Evolutionary conservation across 75 land plant species (phyloP), one percentile per base, ranked within the genome.

Genomic region (Pinus albicaulis): DNA sequence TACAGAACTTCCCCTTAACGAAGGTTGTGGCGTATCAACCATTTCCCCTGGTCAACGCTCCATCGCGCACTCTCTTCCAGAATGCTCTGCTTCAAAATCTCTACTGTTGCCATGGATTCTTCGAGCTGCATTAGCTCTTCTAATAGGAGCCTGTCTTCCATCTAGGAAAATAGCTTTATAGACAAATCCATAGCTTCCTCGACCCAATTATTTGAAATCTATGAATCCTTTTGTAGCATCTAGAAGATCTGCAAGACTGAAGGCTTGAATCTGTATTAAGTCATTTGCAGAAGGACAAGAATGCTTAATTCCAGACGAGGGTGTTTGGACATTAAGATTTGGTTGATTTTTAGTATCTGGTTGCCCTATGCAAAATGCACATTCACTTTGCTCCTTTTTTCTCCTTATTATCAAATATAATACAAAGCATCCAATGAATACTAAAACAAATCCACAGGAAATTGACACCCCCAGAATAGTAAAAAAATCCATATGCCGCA

Each of bases 201-300:
- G 66, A 6, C 93, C 58, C 28, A 91, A 83, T 78, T 90, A 90
- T 55, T 86, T 90, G 59, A 88, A 78, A 63, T 90, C 92, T 75
- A 88, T 88, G 82, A 92, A 92, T 1, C 92, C 90, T 56, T 82
- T 88, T 11, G 95, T 92, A 15, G 95, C 95, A 57, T 90, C 90
- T 53, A 82, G 85, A 25, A 92, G 85, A 59, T 92, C 92, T 20
- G 92, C 76, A 23, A 90, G 79, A 7, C 90, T 77, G 66, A 90
- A 89, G 1, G 82, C 76, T 52, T 89, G 92, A 2, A 58, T 58
- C 0, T 17, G 73, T 1, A 71, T 23, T 26, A 71, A 71, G 14
- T 71, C 73, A 23, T 22, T 48, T 25, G 64, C 26, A 3, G 82
- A 79, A 52, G 75, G 75, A 56, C 79, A 80, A 11, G 83, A 70